These are phyloP conservation scores for Fraxinus anomala DNA, from an alignment of 257 asterid species.

Conservation along the genomic window DNA sequence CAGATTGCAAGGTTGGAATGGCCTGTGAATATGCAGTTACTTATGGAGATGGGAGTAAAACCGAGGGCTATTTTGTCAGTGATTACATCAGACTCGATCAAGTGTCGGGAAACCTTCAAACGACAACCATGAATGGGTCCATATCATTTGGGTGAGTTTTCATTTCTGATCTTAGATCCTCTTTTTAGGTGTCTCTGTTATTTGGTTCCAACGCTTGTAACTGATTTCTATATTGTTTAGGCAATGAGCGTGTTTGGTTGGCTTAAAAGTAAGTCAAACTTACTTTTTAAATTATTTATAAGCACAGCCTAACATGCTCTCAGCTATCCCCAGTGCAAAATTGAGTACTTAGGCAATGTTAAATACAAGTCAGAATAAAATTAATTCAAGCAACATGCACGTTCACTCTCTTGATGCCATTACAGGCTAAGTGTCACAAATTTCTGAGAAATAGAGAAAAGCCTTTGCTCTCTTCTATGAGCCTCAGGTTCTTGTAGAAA, in stretches of 20 bases:
- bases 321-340: background rate
- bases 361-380: too few species aligned
- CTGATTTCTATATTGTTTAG: conserved; percentile 15
- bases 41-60: conserved; percentile 92
- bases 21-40: conserved; percentile 78
- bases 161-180: conserved; percentile 22
- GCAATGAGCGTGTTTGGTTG: background rate
- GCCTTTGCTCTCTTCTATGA: too few species aligned
- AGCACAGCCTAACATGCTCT: background rate
- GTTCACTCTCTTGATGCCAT: background rate
- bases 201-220: conserved; percentile 24
- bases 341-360: background rate
- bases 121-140: conserved; percentile 70
- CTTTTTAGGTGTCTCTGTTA: conserved; percentile 1
- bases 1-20: conserved; percentile 72
- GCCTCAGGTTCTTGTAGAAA: background rate
- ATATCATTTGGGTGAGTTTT: conserved; percentile 90
- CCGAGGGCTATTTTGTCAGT: conserved; percentile 81
- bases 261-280: background rate
- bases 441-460: background rate
- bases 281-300: too few species aligned
- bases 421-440: background rate
- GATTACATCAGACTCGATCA: conserved; percentile 68
- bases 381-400: too few species aligned
- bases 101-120: conserved; percentile 80